Conservation (phyloP, 2,329 filamentous ascomycete genomes). For the Pseudogymnoascus sp. region DNA sequence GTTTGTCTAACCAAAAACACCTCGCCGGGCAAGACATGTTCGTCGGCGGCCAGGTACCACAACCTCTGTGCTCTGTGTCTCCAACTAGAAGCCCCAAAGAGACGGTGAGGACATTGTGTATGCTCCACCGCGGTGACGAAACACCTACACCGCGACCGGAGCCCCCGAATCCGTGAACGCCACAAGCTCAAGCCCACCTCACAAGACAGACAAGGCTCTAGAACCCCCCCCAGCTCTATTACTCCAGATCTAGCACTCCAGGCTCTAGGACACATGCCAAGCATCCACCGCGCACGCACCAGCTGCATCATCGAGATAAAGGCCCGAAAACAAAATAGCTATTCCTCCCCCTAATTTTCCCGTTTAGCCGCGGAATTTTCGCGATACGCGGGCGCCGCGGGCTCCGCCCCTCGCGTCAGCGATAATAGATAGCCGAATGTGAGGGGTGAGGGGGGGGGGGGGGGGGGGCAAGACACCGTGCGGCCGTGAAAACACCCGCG, state of each 20-base stretch:
- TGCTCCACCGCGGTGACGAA: neutral
- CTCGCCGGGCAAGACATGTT: neutral
- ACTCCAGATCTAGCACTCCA: too few relatives aligned
- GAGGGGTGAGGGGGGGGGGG: neutral
- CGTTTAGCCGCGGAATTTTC: conserved; percentile 1
- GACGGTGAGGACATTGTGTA: neutral
- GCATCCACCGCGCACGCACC: neutral
- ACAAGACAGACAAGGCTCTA: neutral
- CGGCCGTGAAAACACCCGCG: conserved; percentile 2
- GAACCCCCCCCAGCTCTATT: too few relatives aligned
- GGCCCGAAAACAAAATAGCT: neutral
- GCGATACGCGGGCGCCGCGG: neutral
- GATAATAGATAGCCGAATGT: neutral
- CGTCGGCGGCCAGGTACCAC: neutral
- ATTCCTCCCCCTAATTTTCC: neutral
- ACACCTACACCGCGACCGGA: neutral
- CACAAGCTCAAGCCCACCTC: neutral
- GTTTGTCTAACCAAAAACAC: neutral
- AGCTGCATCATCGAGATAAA: conserved; percentile 2
- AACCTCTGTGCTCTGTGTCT: neutral
- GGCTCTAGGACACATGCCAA: neutral
- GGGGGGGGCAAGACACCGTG: neutral
- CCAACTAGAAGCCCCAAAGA: neutral
- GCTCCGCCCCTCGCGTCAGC: conserved; percentile 1
- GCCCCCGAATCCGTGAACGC: neutral